Percentiles rank a stretch among this genome's conserved stretches.
Conservation (phyloP, 169 alveolate species). For the Plasmodium coatneyi region DNA sequence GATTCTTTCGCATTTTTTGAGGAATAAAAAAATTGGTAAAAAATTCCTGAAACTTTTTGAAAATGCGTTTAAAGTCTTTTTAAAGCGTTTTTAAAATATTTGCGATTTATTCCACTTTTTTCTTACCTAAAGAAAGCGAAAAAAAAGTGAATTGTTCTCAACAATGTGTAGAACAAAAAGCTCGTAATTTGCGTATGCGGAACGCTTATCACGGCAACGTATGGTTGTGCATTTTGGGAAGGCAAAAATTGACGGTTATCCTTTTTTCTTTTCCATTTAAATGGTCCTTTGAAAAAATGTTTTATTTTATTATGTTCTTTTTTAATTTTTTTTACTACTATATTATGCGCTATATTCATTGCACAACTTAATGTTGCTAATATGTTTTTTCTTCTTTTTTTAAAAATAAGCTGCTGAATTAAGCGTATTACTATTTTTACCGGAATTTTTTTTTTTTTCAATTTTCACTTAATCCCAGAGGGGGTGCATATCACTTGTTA, state of each 20-base stretch:
- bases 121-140: not conserved
- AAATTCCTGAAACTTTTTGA: too few species aligned
- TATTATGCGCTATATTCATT: not conserved
- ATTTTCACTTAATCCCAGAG: not conserved
- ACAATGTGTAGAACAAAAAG: not conserved
- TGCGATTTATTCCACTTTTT: not conserved
- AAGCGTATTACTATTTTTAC: not conserved
- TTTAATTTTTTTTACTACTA: not conserved
- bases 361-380: not conserved
- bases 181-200: not conserved
- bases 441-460: not conserved
- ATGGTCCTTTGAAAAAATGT: not conserved
- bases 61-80: not conserved
- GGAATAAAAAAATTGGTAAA: not conserved
- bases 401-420: not conserved
- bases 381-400: not conserved
- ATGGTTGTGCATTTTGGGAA: not conserved
- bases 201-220: not conserved
- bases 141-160: slow-evolving; percentile 18
- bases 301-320: not conserved
- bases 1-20: not conserved
- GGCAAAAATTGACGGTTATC: not conserved
- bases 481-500: not conserved
- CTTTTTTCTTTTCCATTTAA: not conserved
- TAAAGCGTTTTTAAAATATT: not conserved